phyloP scores from a whole-genome alignment of 140 eudicot species.

The Senecio squalidus region DNA sequence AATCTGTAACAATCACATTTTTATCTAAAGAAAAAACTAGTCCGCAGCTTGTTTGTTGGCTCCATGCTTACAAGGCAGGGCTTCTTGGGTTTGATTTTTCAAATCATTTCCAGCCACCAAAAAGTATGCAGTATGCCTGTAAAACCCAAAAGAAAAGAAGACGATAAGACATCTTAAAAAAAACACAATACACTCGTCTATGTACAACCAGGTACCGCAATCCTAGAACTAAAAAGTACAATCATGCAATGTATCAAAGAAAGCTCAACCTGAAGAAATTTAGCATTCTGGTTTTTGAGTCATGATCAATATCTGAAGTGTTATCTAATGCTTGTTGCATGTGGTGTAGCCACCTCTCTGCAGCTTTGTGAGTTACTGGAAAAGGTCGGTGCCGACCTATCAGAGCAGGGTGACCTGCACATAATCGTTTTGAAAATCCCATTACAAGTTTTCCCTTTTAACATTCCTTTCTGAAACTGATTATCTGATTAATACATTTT shows the following conservation, averaged over 20 bases:
- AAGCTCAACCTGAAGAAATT: conserved; percentile 91
- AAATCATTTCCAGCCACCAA: conserved; percentile 96
- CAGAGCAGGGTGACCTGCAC: conserved; percentile 92
- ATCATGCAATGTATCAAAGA: background rate
- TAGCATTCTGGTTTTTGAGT: conserved; percentile 79
- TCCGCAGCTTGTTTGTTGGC: conserved; percentile 44
- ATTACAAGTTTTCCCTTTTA: background rate
- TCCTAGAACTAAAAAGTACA: background rate
- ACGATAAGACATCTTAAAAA: background rate
- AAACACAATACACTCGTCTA: too few relatives aligned
- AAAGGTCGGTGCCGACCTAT: conserved; percentile 96
- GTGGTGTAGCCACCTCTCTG: conserved; percentile 95
- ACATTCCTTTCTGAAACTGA: background rate
- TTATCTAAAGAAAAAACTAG: conserved; percentile 8
- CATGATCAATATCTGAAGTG: conserved; percentile 57
- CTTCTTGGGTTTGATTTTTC: conserved; percentile 55
- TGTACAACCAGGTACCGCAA: background rate
- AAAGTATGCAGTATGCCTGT: conserved; percentile 91
- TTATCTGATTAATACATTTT: background rate
- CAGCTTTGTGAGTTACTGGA: conserved; percentile 84
- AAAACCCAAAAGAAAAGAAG: background rate
- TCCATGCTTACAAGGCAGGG: conserved; percentile 51
- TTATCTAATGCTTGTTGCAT: conserved; percentile 82
- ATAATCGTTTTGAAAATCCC: conserved; percentile 1
- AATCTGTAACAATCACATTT: conserved; percentile 6